Base-by-base conservation (phyloP, 768 basidiomycete species). In the Lactarius pseudohatsudake region DNA sequence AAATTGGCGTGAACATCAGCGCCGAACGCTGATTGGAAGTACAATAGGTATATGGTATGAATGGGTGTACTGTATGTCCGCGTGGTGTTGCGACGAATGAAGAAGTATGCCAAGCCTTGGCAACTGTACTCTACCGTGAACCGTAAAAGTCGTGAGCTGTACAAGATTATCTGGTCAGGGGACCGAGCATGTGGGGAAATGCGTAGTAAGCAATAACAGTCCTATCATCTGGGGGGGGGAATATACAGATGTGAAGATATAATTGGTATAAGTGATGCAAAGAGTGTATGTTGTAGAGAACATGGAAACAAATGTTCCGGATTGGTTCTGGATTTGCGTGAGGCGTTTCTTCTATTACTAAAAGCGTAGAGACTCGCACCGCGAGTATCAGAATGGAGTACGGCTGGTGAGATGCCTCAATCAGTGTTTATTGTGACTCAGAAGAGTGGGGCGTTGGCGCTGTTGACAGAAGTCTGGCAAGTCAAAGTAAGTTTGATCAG, bases 1-100 rank as follows among this genome's bases (percentile, higher is more conserved):
- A 64, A 38, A 22, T 45, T 71, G 41, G 56, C 62, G 32, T 70
- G 47, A 69, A 28, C 55, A 22, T 11, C 40, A 26, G 36, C 28
- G 45, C n/a, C 57, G 28, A 50, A 55, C 43, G 40, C 15, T 45
- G 28, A 54, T 54, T 56, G n/a, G 34, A 20, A 11, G 22, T 50
- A 26, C 50, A 53, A 16, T 15, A 59, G 41, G 32, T 41, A 28
- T 38, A 60, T 26, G 40, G 15, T 22, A n/a, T 66, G n/a, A 28
- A 53, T 40, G 22, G 4, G 38, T 18, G n/a, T 65, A 26, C 57
- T 20, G 26, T 41, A 15, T 63, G 56, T 63, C 55, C 55, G 36
- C n/a, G 43, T 50, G 34, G 28, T 60, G 22, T 10, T 32, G 40
- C 2, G 40, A 38, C 28, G 22, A 59, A 41, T 20, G 22, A 54